Conservation (phyloP, 352 stramenopile genomes). For the Plasmopara halstedii region DNA sequence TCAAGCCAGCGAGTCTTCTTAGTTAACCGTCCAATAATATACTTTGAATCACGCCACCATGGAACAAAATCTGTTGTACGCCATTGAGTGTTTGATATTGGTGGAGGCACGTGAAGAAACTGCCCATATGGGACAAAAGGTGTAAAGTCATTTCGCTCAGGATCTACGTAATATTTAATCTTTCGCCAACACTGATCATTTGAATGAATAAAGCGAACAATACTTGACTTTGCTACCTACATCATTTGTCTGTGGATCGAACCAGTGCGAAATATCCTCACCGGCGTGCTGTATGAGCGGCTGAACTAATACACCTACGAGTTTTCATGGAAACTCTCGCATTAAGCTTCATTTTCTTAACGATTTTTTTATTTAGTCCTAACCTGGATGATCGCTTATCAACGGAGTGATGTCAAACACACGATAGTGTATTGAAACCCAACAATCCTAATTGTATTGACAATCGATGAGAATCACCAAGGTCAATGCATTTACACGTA, state of each 20-base stretch:
- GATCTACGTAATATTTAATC: conserved; percentile 77
- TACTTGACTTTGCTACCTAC: conserved; percentile 19
- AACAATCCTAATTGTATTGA: conserved; percentile 50
- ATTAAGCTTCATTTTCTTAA: too few species aligned
- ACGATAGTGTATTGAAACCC: conserved; percentile 61
- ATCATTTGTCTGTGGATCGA: conserved; percentile 64
- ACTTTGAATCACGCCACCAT: conserved; percentile 85
- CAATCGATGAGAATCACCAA: neutral
- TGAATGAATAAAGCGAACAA: neutral
- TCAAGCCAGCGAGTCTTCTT: conserved; percentile 64
- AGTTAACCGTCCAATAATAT: conserved; percentile 68
- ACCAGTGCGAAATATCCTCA: conserved; percentile 90
- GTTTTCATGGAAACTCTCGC: neutral
- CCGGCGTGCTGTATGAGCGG: conserved; percentile 79
- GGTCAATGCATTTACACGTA: neutral
- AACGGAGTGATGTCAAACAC: conserved; percentile 83
- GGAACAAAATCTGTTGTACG: conserved; percentile 59
- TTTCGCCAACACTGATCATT: conserved; percentile 9
- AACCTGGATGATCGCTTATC: conserved; percentile 56
- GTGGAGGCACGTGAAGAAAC: conserved; percentile 83
- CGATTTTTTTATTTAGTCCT: neutral
- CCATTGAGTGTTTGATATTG: conserved; percentile 70
- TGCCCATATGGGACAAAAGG: conserved; percentile 79
- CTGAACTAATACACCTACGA: conserved; percentile 59
- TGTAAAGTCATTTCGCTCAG: conserved; percentile 58